Evolutionary conservation across 768 basidiomycete genomes (phyloP).

Genomic region (Rhodotorula graminis): DNA sequence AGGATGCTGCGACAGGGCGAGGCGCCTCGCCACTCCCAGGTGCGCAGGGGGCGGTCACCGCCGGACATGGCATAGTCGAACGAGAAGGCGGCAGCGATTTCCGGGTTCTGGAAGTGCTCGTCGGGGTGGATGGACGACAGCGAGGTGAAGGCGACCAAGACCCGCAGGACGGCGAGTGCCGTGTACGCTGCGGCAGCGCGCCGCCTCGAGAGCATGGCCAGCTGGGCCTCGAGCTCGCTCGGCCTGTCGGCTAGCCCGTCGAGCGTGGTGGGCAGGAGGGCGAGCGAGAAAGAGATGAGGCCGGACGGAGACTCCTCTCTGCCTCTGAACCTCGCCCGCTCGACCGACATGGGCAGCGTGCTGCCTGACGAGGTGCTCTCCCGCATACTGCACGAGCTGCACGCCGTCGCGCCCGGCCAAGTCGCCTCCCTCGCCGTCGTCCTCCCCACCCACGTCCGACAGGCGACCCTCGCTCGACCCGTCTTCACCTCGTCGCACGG

Average conservation of each 20-base stretch:
- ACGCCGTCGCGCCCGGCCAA: not conserved
- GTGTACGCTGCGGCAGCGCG: conserved; percentile 3
- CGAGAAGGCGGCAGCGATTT: conserved; percentile 17
- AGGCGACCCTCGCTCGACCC: not conserved
- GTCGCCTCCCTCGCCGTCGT: conserved; percentile 8
- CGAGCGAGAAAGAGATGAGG: not conserved
- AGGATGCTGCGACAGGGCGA: conserved; percentile 29
- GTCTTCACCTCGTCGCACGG: not conserved
- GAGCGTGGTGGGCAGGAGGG: not conserved
- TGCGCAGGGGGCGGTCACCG: not conserved
- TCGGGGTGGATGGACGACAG: conserved; percentile 38
- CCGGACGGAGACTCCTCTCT: not conserved
- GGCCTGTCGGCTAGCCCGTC: too few relatives aligned
- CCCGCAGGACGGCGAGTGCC: conserved; percentile 15
- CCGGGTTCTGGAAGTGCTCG: conserved; percentile 41
- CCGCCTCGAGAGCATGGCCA: not conserved
- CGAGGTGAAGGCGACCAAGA: conserved; percentile 34
- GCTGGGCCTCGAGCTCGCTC: too few relatives aligned
- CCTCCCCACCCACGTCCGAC: not conserved
- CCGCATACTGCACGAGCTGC: not conserved
- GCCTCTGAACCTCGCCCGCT: not conserved
- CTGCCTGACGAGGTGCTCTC: not conserved
- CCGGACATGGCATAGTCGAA: conserved; percentile 10
- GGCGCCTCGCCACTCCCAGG: conserved; percentile 35
- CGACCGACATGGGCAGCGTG: not conserved